Base-by-base conservation (phyloP, 2,329 filamentous ascomycete genomes). In the Aspergillus niger region DNA sequence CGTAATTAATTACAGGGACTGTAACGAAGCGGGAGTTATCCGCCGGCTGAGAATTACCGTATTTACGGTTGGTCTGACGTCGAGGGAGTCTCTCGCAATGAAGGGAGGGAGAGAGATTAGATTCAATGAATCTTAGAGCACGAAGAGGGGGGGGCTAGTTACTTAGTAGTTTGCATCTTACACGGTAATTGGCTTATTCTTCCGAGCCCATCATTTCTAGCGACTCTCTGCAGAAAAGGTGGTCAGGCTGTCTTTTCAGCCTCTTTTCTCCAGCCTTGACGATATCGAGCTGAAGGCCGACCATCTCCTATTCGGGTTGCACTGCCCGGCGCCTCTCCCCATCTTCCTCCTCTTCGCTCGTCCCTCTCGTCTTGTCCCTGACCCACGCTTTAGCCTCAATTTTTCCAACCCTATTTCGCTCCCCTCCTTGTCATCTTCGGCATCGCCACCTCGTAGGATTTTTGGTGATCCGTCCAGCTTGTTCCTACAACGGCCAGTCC, bases 351-450 rank as follows among this genome's bases (percentile, higher is more conserved):
- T 39, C 28, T 44, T 55, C 30, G 36, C 43, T 60, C 52, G 53
- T 60, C 63, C 61, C 60, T 61, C 65, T 60, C 60, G 62, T 57
- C 63, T 64, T 60, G 64, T 68, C 68, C 64, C 38, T 50, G 41
- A 44, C 20, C 41, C 41, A 44, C 41, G 41, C 41, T 8, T 60
- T 57, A 38, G 38, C 51, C 56, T 61, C 60, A 28, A 30, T 32
- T 50, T 50, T 50, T 50, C 36, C 39, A 43, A 17, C 30, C 48
- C 30, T 61, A 36, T 36, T 58, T 55, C 59, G 47, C 58, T 41
- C 49, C 54, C 50, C 49, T 51, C 58, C 51, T 49, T 58, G 55
- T 41, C 30, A 43, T 28, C 43, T 10, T 36, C 11, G 32, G 32
- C 13, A 36, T 36, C 47, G 47, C 43, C 48, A 44, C 47, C 28